Conservation (phyloP, 1,139 yeast species). For the Candida smagusa region DNA sequence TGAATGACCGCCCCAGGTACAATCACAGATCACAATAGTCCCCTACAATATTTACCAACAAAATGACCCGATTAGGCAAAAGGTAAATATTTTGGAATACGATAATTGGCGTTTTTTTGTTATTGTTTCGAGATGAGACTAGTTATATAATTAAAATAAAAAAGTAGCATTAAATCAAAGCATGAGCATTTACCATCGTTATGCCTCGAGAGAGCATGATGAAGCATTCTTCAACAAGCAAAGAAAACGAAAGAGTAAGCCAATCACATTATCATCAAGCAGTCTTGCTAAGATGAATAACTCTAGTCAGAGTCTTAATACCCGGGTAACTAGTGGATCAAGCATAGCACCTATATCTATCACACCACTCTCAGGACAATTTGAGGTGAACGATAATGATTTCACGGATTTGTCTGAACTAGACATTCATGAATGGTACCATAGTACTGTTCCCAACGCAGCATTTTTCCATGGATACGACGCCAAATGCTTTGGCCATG, state of each 20-base stretch:
- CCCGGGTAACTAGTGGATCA: not conserved
- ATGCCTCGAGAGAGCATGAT: conserved; percentile 40
- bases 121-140: conserved; percentile 1
- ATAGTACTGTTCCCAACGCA: conserved; percentile 45
- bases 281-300: conserved; percentile 2
- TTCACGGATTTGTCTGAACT: conserved; percentile 1
- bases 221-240: conserved; percentile 16
- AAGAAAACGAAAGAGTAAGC: conserved; percentile 5
- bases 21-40: no score
- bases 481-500: conserved; percentile 46
- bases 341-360: conserved; percentile 1
- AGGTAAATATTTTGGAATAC: conserved; percentile 2
- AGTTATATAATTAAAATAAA: conserved; percentile 1
- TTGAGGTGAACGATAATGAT: conserved; percentile 3
- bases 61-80: conserved; percentile 5
- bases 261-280: conserved; percentile 3
- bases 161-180: not conserved
- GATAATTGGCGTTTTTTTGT: conserved; percentile 1
- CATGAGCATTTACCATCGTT: conserved; percentile 34
- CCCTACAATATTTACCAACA: no score
- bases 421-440: conserved; percentile 5
- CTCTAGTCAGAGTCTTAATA: conserved; percentile 1
- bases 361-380: conserved; percentile 4
- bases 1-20: no score
- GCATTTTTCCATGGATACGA: conserved; percentile 58